Evolutionary conservation across 2,329 filamentous ascomycete genomes (phyloP).

Genomic region (Ilyonectria destructans): DNA sequence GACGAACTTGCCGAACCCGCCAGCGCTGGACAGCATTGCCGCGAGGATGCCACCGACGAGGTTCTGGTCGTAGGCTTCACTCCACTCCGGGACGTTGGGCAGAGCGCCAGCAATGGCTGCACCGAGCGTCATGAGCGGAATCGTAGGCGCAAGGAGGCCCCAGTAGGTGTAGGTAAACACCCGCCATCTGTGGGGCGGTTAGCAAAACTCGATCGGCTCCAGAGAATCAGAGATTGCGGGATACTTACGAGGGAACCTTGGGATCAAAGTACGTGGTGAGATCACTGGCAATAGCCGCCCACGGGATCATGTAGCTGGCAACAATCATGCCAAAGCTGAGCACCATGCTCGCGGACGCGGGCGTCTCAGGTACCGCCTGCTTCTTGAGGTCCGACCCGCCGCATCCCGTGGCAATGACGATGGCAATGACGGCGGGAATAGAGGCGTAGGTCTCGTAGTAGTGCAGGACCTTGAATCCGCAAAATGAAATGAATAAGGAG

Average conservation of each 20-base stretch:
- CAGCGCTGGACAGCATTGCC: conserved; percentile 71
- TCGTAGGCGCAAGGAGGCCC: conserved; percentile 69
- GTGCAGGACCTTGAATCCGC: conserved; percentile 72
- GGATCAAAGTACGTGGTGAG: conserved; percentile 75
- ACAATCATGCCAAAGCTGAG: conserved; percentile 74
- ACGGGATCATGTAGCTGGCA: conserved; percentile 76
- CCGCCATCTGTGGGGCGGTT: conserved; percentile 50
- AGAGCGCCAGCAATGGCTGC: conserved; percentile 76
- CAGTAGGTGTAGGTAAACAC: conserved; percentile 72
- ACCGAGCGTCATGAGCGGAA: conserved; percentile 75
- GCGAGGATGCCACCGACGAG: conserved; percentile 73
- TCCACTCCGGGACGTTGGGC: conserved; percentile 68
- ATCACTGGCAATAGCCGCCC: conserved; percentile 72
- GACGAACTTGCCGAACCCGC: conserved; percentile 75
- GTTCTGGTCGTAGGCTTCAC: conserved; percentile 67
- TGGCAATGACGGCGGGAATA: conserved; percentile 69
- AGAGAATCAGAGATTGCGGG: not conserved
- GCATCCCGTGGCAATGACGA: conserved; percentile 69
- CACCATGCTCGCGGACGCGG: conserved; percentile 63
- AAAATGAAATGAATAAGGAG: conserved; percentile 74
- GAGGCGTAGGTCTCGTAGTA: conserved; percentile 72
- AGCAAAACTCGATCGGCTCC: conserved; percentile 4
- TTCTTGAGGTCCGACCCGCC: conserved; percentile 66
- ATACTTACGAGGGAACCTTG: conserved; percentile 64
- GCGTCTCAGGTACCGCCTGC: conserved; percentile 60